A percentile compares a stretch with the other conserved stretches of the same genome.
These are phyloP conservation scores for Trebouxia sp. DNA, from an alignment of 139 green algal genomes.

Conservation along the genomic window DNA sequence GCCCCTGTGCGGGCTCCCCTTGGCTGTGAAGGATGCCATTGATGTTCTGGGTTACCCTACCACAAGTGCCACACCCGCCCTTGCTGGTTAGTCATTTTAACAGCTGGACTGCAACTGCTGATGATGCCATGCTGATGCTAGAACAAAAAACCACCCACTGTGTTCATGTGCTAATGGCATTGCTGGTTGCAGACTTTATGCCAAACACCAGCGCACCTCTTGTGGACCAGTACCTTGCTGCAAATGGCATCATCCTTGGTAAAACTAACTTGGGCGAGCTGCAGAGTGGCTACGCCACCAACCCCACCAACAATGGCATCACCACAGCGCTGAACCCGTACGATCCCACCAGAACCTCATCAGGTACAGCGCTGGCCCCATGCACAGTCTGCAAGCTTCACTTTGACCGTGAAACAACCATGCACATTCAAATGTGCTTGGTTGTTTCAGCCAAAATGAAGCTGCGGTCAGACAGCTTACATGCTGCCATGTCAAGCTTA, in stretches of 20 bases:
- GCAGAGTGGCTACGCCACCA: background rate
- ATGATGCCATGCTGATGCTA: background rate
- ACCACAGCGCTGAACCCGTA: conserved; percentile 26
- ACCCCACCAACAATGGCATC: conserved; percentile 4
- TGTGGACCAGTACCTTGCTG: background rate
- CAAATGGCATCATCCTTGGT: conserved; percentile 30
- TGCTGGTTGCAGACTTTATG: background rate
- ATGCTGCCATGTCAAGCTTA: background rate
- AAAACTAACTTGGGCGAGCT: conserved; percentile 28
- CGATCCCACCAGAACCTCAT: background rate
- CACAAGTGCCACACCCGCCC: background rate
- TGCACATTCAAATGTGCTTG: no score
- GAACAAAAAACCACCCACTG: background rate
- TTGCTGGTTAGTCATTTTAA: conserved; percentile 21
- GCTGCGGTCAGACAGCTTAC: no score
- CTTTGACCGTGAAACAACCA: no score
- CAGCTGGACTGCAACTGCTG: background rate
- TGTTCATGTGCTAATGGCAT: background rate
- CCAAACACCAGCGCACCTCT: background rate
- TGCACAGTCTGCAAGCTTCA: no score
- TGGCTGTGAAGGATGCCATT: conserved; percentile 27
- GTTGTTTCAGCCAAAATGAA: no score
- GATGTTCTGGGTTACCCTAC: conserved; percentile 13
- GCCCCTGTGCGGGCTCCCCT: conserved; percentile 27
- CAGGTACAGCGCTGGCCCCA: no score